Base-by-base conservation (phyloP, 2,329 filamentous ascomycete genomes). In the Tolypocladium ophioglossoides region DNA sequence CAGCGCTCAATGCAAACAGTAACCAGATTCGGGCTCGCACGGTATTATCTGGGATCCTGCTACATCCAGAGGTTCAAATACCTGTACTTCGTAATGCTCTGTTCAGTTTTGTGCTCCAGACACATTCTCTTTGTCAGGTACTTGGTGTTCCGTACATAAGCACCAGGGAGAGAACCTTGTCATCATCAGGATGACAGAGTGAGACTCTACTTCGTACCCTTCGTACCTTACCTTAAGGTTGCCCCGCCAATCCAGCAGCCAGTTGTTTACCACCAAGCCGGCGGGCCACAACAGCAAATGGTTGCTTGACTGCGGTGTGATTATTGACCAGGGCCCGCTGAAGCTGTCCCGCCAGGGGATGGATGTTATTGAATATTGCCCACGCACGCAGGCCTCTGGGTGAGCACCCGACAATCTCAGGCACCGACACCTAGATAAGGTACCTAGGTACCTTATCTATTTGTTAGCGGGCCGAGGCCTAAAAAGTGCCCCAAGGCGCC, bases 401-500 rank as follows among this genome's bases (percentile, higher is more conserved):
- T 12, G 0, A 11, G 44, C 3, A 11, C 24, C 10, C 24, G 20
- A 12, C 24, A n/a, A 1, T 4, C 27, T 27, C 3, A 27, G 27
- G 27, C 6, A 27, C 6, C 3, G 3, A 3, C 6, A 27, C 27
- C 27, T 27, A 27, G 27, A 6, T 27, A 27, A 27, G 27, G 27
- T 27, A 27, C 27, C 6, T 30, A 7, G 9, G 30, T 7, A 30
- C 30, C 7, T 30, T 6, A 5, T 6, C 4, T 4, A 8, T 30
- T 27, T 32, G 44, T 37, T 18, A 22, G 53, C 53, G 53, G 49
- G 53, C 34, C 49, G 49, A 44, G 34, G 38, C 53, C 39, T 39
- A 54, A 54, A 54, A 54, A 47, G 48, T 40, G 44, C 44, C 27
- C 44, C n/a, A 27, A 32, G 44, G 16, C 44, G 24, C 44, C 44